Evolutionary conservation across 176 grass and related monocot species (phyloP).

Genomic region (Eleusine indica): DNA sequence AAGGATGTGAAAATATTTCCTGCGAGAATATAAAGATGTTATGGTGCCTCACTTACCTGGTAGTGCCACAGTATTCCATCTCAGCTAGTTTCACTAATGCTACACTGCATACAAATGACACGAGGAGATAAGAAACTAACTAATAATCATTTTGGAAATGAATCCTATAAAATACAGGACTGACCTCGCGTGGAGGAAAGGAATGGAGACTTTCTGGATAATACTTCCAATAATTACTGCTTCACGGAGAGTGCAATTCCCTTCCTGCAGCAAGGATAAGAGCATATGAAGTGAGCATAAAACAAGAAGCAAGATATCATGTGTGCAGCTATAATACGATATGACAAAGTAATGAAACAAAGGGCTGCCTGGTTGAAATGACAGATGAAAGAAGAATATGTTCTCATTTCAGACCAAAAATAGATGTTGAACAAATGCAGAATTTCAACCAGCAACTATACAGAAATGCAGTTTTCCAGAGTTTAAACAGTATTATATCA

Average conservation of each 20-base stretch:
- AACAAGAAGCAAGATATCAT: neutral
- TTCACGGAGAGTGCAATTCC: conserved; percentile 82
- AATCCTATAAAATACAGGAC: conserved; percentile 18
- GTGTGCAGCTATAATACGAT: neutral
- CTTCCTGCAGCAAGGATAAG: conserved; percentile 53
- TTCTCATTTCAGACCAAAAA: neutral
- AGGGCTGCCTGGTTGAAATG: neutral
- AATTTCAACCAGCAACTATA: neutral
- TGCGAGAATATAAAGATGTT: neutral
- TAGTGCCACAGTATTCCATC: conserved; percentile 94
- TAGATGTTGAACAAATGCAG: neutral
- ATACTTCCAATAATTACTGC: conserved; percentile 98
- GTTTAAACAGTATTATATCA: neutral
- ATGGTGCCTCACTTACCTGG: conserved; percentile 56
- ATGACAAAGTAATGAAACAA: neutral
- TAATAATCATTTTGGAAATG: conserved; percentile 12
- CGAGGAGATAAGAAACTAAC: conserved; percentile 32
- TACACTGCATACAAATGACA: conserved; percentile 56
- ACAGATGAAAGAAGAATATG: neutral
- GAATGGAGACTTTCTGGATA: conserved; percentile 87
- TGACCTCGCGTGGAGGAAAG: conserved; percentile 86
- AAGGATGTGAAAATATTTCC: neutral
- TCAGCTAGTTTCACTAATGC: conserved; percentile 89
- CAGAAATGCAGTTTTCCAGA: neutral
- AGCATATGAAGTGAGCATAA: neutral